phyloP scores from a whole-genome alignment of 78 protist species.

The Creolimax fragrantissima region DNA sequence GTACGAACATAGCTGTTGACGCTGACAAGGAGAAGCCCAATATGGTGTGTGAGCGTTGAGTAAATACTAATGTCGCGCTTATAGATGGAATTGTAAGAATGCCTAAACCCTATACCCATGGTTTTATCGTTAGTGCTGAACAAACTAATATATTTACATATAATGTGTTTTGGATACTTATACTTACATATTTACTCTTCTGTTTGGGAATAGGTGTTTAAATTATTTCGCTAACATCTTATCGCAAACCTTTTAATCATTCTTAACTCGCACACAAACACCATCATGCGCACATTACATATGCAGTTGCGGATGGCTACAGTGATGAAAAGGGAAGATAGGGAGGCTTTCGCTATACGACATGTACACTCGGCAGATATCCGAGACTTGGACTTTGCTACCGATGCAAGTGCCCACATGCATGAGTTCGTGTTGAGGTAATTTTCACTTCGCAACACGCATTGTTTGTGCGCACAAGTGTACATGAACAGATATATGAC shows the following conservation, averaged over 20 bases:
- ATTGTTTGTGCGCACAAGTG: not conserved
- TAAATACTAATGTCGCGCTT: not conserved
- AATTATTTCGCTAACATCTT: no score
- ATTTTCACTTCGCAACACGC: no score
- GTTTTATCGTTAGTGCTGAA: no score
- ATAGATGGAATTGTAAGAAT: no score
- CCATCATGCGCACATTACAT: not conserved
- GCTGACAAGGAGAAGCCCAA: not conserved
- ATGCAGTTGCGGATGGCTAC: not conserved
- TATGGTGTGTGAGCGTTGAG: not conserved
- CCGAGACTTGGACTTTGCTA: conserved; percentile 24
- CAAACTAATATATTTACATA: no score
- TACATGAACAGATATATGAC: not conserved
- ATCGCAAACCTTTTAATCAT: no score
- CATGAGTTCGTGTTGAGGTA: not conserved
- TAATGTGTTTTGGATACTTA: no score
- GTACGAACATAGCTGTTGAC: not conserved
- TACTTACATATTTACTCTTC: no score
- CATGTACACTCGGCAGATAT: conserved; percentile 9
- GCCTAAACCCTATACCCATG: no score
- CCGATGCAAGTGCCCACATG: not conserved
- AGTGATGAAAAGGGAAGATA: not conserved
- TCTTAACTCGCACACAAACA: not conserved
- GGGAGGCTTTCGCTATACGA: conserved; percentile 21
- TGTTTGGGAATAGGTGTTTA: no score